phyloP scores from a whole-genome alignment of 352 stramenopile genomes.

The Globisporangium sylvaticum region DNA sequence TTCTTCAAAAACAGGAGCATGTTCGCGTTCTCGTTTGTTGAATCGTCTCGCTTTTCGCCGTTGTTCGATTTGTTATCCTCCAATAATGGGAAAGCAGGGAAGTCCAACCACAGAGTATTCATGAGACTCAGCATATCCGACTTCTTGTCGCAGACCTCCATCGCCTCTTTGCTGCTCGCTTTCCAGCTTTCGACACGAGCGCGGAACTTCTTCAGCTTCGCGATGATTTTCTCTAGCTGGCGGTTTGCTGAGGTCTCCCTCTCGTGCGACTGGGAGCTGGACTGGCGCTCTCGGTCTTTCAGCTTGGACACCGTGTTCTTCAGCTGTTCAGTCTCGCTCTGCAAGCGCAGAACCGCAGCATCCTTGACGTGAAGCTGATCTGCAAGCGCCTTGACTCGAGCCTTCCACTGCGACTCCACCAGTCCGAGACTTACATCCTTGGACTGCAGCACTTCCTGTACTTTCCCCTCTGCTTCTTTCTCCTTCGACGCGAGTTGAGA shows the following conservation, averaged over 20 bases:
- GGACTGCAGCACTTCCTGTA: slow-evolving; percentile 10
- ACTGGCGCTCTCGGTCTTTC: slow-evolving; percentile 11
- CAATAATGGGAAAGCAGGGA: slow-evolving; percentile 36
- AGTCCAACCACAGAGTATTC: slow-evolving; percentile 49
- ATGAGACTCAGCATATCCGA: slow-evolving; percentile 31
- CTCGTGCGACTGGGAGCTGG: slow-evolving; percentile 9
- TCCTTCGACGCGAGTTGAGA: slow-evolving; percentile 29
- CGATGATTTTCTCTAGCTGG: slow-evolving; percentile 39
- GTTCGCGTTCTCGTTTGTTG: slow-evolving; percentile 17
- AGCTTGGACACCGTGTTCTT: slow-evolving; percentile 27
- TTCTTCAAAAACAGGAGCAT: slow-evolving; percentile 56
- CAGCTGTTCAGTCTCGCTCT: slow-evolving; percentile 34
- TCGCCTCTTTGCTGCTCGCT: slow-evolving; percentile 34
- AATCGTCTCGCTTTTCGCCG: slow-evolving; percentile 8
- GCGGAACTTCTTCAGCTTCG: slow-evolving; percentile 41
- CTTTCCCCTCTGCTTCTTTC: slow-evolving; percentile 19
- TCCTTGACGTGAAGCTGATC: slow-evolving; percentile 34
- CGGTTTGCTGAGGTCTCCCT: slow-evolving; percentile 22
- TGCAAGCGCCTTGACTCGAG: slow-evolving; percentile 22
- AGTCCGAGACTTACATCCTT: slow-evolving; percentile 21
- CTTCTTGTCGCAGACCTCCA: slow-evolving; percentile 30
- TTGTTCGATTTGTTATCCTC: neutral
- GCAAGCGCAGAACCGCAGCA: slow-evolving; percentile 23
- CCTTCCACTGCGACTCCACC: slow-evolving; percentile 25
- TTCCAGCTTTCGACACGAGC: slow-evolving; percentile 54